Percentiles rank a stretch among this genome's conserved stretches.
phyloP scores from a whole-genome alignment of 306 rosid genomes.

The Senna siamea region DNA sequence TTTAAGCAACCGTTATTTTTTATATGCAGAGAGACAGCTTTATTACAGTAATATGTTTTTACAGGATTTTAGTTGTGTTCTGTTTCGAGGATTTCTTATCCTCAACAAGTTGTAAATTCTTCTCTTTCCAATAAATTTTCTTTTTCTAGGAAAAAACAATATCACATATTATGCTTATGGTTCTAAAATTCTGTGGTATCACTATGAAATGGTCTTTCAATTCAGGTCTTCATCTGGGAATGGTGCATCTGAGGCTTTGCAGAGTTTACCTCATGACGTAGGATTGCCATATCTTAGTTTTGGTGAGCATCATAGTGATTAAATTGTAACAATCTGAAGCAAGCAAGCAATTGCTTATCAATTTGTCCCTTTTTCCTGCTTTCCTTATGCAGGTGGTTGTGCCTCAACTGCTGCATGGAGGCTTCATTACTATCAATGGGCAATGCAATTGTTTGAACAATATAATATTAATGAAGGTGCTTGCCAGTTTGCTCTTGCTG shows the following conservation, averaged over 20 bases:
- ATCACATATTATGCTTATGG: slow-evolving; percentile 25
- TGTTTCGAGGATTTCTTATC: neutral
- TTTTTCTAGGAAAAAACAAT: neutral
- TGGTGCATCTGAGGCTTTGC: slow-evolving; percentile 80
- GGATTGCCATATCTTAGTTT: slow-evolving; percentile 65
- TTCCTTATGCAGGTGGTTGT: slow-evolving; percentile 53
- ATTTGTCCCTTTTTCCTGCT: neutral
- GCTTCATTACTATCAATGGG: slow-evolving; percentile 91
- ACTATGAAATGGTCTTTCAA: slow-evolving; percentile 37
- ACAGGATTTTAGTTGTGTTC: neutral
- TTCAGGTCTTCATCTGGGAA: slow-evolving; percentile 85
- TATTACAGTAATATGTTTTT: neutral
- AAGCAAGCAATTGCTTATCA: slow-evolving; percentile 24
- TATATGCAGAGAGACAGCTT: neutral
- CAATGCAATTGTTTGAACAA: slow-evolving; percentile 92
- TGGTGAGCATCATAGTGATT: slow-evolving; percentile 56
- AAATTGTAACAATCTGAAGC: slow-evolving; percentile 26
- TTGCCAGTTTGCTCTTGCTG: slow-evolving; percentile 96
- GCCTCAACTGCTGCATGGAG: slow-evolving; percentile 70
- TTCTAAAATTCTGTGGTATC: slow-evolving; percentile 14
- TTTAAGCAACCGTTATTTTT: too few relatives aligned
- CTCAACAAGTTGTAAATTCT: neutral
- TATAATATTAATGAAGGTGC: slow-evolving; percentile 85
- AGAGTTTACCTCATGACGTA: slow-evolving; percentile 65
- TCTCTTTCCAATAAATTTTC: too few relatives aligned